These are phyloP conservation scores for Fusarium pininemorale DNA, from an alignment of 2,329 filamentous ascomycete species.

Conservation along the genomic window DNA sequence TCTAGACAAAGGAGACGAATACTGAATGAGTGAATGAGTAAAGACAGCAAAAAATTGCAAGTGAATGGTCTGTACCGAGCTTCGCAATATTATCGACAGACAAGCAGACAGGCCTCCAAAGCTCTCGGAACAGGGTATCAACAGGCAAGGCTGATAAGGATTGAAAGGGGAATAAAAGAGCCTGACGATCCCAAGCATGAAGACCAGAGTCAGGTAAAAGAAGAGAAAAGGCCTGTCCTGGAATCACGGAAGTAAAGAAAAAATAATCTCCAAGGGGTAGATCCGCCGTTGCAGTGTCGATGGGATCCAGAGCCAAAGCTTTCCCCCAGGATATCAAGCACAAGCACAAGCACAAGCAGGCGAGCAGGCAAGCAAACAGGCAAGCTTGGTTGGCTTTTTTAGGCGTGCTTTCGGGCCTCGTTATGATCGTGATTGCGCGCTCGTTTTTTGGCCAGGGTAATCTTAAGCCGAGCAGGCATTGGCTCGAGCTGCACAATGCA, in stretches of 20 bases:
- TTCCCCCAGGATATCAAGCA: conserved; percentile 16
- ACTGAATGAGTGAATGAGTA: conserved; percentile 5
- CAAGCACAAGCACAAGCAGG: not conserved
- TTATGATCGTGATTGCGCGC: conserved; percentile 27
- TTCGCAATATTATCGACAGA: conserved; percentile 30
- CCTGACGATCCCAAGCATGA: not conserved
- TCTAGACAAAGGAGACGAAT: conserved; percentile 10
- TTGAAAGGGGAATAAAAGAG: conserved; percentile 14
- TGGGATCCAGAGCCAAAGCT: conserved; percentile 23
- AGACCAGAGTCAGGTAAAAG: conserved; percentile 5
- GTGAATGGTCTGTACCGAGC: conserved; percentile 17
- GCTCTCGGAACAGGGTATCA: conserved; percentile 23
- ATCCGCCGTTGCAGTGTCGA: conserved; percentile 27
- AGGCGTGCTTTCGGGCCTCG: conserved; percentile 16
- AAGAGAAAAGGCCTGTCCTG: conserved; percentile 3
- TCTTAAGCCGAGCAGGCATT: conserved; percentile 31
- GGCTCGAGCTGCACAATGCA: conserved; percentile 28
- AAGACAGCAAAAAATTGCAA: conserved; percentile 2
- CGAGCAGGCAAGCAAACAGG: not conserved
- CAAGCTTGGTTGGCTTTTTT: not conserved
- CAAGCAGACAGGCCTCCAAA: conserved; percentile 16
- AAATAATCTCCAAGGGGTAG: conserved; percentile 13
- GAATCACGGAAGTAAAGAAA: not conserved
- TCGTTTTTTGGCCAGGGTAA: conserved; percentile 25
- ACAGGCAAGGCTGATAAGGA: conserved; percentile 23